Percentiles rank a stretch among this genome's conserved stretches.
These are phyloP conservation scores for Ceratocystis alfenasii DNA, from an alignment of 2,329 filamentous ascomycete genomes.

Conservation along the genomic window DNA sequence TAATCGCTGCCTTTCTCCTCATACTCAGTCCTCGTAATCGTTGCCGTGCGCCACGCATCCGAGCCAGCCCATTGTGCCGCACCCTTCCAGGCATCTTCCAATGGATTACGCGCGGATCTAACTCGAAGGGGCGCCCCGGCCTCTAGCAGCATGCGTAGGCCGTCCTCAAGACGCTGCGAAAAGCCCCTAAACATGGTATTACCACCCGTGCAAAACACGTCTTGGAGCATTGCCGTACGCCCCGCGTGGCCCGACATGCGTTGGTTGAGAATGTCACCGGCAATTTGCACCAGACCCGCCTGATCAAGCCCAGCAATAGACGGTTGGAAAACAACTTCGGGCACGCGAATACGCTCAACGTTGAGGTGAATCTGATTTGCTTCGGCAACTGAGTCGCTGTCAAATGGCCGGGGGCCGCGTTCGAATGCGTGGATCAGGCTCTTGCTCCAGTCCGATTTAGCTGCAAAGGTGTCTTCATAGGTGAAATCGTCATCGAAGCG, in stretches of 20 bases:
- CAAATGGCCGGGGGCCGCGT: constrained; percentile 76
- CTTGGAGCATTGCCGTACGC: constrained; percentile 60
- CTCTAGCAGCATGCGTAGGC: constrained; percentile 61
- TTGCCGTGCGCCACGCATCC: constrained; percentile 47
- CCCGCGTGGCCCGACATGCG: constrained; percentile 50
- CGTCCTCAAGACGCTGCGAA: constrained; percentile 64
- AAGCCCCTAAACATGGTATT: constrained; percentile 79
- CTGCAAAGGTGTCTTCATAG: constrained; percentile 82
- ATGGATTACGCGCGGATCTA: constrained; percentile 59
- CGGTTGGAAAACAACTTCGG: constrained; percentile 86
- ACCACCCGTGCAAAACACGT: constrained; percentile 91
- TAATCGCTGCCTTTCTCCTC: constrained; percentile 87
- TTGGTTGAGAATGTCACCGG: constrained; percentile 76
- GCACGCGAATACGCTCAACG: constrained; percentile 87
- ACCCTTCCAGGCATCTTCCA: constrained; percentile 86
- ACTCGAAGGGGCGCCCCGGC: constrained; percentile 55
- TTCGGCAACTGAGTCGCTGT: constrained; percentile 65
- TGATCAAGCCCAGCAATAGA: constrained; percentile 87
- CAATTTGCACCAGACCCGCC: constrained; percentile 84
- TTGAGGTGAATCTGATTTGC: constrained; percentile 87
- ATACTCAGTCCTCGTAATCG: constrained; percentile 72
- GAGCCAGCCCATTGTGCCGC: constrained; percentile 72
- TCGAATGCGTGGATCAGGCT: constrained; percentile 80
- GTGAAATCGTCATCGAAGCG: constrained; percentile 79
- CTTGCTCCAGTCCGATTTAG: constrained; percentile 91